Base-by-base conservation (phyloP, 2,329 filamentous ascomycete genomes). In the Fusarium paranaense region DNA sequence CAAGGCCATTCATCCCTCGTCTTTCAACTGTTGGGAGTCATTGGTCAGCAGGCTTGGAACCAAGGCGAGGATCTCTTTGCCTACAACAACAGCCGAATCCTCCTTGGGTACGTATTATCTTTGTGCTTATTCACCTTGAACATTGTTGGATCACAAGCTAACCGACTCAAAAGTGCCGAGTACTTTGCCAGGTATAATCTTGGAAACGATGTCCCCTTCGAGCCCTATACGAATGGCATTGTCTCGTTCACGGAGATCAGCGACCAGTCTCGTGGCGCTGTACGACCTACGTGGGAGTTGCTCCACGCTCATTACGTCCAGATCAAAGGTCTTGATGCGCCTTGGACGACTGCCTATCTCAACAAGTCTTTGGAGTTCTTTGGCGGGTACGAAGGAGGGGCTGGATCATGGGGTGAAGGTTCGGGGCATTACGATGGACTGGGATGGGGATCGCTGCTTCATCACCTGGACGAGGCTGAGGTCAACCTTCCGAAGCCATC, bases 41-140 rank as follows among this genome's bases (percentile, higher is more conserved):
- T 57, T 27, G 33, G 54, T 1, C 54, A 57, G 22, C 54, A 57
- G 54, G 33, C 54, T 22, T 57, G 54, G 54, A 57, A 57, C 10
- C 54, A 57, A 22, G 54, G 54, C 20, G 54, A 57, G n/a, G 54
- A 57, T 16, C 54, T 57, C 16, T 57, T 57, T 57, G 33, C 54
- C 2, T 75, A 71, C 7, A 69, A 71, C 14, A 45, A 75, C 11
- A 75, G 67, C 11, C 73, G 70, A 1, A 75, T 75, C 4, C 72
- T 75, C 2, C 64, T 71, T 1, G 73, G 73, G 73, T 73, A 64
- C n/a, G 67, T 66, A 35, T 18, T 7, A 50, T 32, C 8, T 8
- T 25, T 33, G 32, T 25, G 3, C 10, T 47, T 1, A 3, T 14
- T 8, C 7, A 14, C 5, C 4, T 18, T 16, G 1, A 11, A 11